Evolutionary conservation across 2,329 filamentous ascomycete genomes (phyloP).

Genomic region (Cordyceps pruinosa): DNA sequence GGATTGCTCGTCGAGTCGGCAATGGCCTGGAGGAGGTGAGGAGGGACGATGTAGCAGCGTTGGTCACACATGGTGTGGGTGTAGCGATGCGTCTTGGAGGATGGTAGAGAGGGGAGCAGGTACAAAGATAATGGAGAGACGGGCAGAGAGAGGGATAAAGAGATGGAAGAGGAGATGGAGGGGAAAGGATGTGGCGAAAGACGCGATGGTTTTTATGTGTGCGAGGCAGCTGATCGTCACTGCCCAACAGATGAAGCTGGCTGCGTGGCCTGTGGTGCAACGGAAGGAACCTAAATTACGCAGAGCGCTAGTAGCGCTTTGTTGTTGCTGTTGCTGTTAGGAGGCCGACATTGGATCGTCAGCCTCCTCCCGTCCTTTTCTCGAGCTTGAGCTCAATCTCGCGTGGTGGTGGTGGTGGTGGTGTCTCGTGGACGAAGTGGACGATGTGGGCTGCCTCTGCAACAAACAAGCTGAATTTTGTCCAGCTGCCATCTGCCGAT

Average conservation of each 20-base stretch:
- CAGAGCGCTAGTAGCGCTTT: too few species aligned
- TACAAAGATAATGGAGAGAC: neutral
- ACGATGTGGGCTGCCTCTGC: too few species aligned
- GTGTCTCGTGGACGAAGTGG: too few species aligned
- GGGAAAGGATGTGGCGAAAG: neutral
- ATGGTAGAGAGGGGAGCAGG: neutral
- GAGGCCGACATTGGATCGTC: too few species aligned
- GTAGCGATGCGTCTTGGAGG: neutral
- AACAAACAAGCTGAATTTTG: neutral
- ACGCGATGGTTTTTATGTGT: conserved; percentile 1
- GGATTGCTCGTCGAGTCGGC: conserved; percentile 32
- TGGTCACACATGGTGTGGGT: conserved; percentile 6
- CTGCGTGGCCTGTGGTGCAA: neutral
- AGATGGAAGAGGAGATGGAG: neutral
- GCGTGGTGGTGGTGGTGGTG: too few species aligned
- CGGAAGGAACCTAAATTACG: conserved; percentile 1
- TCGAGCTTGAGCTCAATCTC: too few species aligned
- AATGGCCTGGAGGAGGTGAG: conserved; percentile 38
- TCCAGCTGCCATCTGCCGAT: neutral
- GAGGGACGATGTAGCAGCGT: conserved; percentile 38
- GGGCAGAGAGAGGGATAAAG: neutral
- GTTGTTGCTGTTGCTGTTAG: too few species aligned
- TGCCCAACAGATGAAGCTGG: neutral
- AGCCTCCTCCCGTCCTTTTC: too few species aligned
- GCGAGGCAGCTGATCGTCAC: conserved; percentile 3